phyloP scores from a whole-genome alignment of 192 early-diverging fungal genomes.

The Backusella westeae region DNA sequence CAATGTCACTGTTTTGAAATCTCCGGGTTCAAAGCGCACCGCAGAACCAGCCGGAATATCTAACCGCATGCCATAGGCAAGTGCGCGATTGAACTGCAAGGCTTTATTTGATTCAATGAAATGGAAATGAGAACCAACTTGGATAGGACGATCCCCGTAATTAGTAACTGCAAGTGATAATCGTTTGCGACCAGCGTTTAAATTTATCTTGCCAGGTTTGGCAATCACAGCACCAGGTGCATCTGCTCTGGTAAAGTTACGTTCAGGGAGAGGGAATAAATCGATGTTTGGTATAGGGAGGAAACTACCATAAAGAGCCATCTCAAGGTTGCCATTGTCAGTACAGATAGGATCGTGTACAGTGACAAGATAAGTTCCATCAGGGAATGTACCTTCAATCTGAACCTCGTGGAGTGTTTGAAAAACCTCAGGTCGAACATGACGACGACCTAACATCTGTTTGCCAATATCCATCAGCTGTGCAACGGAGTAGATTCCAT shows the following conservation, averaged over 20 bases:
- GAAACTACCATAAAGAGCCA: constrained; percentile 89
- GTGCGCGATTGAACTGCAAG: constrained; percentile 78
- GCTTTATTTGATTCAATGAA: constrained; percentile 89
- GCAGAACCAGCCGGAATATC: constrained; percentile 95
- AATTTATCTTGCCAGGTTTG: constrained; percentile 61
- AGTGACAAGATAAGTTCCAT: constrained; percentile 93
- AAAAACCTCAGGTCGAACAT: constrained; percentile 74
- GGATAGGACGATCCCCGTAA: constrained; percentile 91
- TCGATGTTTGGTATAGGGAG: constrained; percentile 66
- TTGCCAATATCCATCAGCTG: constrained; percentile 87
- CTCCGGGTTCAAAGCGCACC: constrained; percentile 95
- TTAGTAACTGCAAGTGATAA: constrained; percentile 78
- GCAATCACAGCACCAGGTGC: constrained; percentile 67
- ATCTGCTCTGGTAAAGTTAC: constrained; percentile 30
- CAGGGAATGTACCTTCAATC: constrained; percentile 89
- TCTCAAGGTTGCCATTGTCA: constrained; percentile 74
- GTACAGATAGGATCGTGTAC: constrained; percentile 89
- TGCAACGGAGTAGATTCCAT: constrained; percentile 84
- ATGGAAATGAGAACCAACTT: constrained; percentile 94
- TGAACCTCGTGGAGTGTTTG: constrained; percentile 79
- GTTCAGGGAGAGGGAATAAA: constrained; percentile 45
- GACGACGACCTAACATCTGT: constrained; percentile 81
- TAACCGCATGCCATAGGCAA: constrained; percentile 83
- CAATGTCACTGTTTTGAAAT: constrained; percentile 79
- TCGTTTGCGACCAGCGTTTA: constrained; percentile 79